Base-by-base conservation (phyloP, 1,284 basidiomycete species). In the Ceratobasidium sp. region DNA sequence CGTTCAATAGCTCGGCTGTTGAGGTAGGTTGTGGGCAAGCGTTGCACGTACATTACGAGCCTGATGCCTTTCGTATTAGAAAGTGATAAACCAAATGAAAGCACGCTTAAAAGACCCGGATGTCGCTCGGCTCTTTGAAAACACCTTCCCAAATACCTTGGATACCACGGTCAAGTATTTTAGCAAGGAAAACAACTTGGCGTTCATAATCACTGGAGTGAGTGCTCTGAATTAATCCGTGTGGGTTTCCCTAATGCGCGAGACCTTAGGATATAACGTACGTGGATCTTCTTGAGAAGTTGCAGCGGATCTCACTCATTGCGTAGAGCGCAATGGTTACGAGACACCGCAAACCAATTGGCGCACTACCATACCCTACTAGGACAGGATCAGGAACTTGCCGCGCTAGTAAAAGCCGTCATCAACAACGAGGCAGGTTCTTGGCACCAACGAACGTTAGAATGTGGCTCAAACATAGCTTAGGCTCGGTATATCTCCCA, bases 141-240 rank as follows among this genome's bases (percentile, higher is more conserved):
- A 94, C 78, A 90, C 92, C 0, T 93, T 93, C 81, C 92, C 92
- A 1, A 93, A 92, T 80, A 94, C 93, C 0, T 86, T 94, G 48
- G 92, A 94, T 81, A 93, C 92, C 0, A 93, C 93, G 7, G 89
- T 94, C 68, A 91, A 89, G 83, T 94, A 93, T 81, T 93, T 90
- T 83, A 90, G 87, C 82, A 60, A 30, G 33, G 60, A 50, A 67
- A 87, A 92, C 81, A 92, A 93, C 81, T 81, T 93, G 46, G 93
- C 92, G 0, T 94, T 93, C 81, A 92, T 93, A 65, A 91, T 93
- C 78, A 93, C 92, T 62, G 92, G 92, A 62, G 90, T 91, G 80
- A 82, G 89, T 85, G 1, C 23, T 52, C 67, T 50, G 69, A 79
- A 7, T 55, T 38, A 30, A 3, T 27, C 30, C 30, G 23, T 33